Base-by-base conservation (phyloP, 2,329 filamentous ascomycete genomes). In the Penicillium decumbens region DNA sequence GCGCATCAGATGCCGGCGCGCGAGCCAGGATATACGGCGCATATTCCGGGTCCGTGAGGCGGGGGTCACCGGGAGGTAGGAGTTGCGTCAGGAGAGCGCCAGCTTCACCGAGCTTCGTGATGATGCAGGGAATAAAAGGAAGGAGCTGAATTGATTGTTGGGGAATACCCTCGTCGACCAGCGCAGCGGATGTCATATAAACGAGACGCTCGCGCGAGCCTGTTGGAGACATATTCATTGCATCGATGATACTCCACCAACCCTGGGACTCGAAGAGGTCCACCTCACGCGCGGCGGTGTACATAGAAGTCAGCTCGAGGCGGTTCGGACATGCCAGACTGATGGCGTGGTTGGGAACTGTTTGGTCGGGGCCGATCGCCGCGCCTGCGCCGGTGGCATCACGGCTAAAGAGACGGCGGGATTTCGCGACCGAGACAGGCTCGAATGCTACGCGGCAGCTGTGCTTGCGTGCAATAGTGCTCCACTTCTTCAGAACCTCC, bases 381-480 rank as follows among this genome's bases (percentile, higher is more conserved):
- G 65, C 55, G 25, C 49, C 50, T 9, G 37, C 41, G 41, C 50
- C 59, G n/a, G 41, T 54, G 20, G 50, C 48, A 55, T 52, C 46
- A 25, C 47, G 51, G 50, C 60, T 45, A 71, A 93, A 95, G 5
- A 91, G 75, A 7, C 82, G 78, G 41, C 79, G 75, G 3, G 88
- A 81, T 74, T 97, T 98, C 51, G 82, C 83, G 1, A 80, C 83
- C 1, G 89, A 95, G 6, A 97, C 93, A 1, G 93, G 92, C 70
- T 97, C 93, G 63, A 92, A 95, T 10, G 87, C 87, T 5, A 91
- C 78, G 18, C 76, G 78, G 13, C 80, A 78, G 4, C 74, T 68
- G 50, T 80, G 73, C 2, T 75, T 66, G 50, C 80, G 81, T 38
- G 78, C 84, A 33, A 81, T 74, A n/a, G 71, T 63, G 35, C 91